Percentiles rank a stretch among this genome's conserved stretches.
These are phyloP conservation scores for Pichia ethanolica DNA, from an alignment of 805 yeast genomes.

Conservation along the genomic window DNA sequence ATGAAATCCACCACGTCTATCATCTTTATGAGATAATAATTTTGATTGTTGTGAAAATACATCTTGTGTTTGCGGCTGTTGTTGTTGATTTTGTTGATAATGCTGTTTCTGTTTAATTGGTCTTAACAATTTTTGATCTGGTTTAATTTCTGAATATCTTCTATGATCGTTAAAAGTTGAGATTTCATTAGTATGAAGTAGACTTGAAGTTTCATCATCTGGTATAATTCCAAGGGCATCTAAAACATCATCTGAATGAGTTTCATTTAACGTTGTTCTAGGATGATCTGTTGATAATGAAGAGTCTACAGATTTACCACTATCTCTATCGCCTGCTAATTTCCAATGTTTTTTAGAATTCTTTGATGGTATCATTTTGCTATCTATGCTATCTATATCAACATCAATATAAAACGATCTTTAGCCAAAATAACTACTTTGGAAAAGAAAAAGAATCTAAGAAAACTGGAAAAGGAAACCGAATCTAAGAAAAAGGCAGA, in stretches of 20 bases:
- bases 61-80: not conserved
- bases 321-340: not conserved
- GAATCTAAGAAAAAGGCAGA: too few relatives aligned
- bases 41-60: conserved; percentile 7
- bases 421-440: too few relatives aligned
- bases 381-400: not conserved
- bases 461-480: too few relatives aligned
- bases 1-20: conserved; percentile 1
- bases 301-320: not conserved
- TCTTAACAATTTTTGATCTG: conserved; percentile 6
- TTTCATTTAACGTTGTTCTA: not conserved
- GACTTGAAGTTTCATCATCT: not conserved
- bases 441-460: too few relatives aligned
- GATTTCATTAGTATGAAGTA: not conserved
- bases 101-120: not conserved
- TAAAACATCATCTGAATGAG: conserved; percentile 5
- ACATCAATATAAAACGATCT: too few relatives aligned
- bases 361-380: not conserved
- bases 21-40: not conserved
- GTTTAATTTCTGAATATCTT: not conserved
- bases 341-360: not conserved
- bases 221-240: conserved; percentile 13
- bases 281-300: not conserved
- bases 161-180: conserved; percentile 7
- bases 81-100: not conserved